A percentile compares a stretch with the other conserved stretches of the same genome.
Conservation (phyloP, 495 filamentous ascomycete species). For the Hyaloscypha hepaticicola region DNA sequence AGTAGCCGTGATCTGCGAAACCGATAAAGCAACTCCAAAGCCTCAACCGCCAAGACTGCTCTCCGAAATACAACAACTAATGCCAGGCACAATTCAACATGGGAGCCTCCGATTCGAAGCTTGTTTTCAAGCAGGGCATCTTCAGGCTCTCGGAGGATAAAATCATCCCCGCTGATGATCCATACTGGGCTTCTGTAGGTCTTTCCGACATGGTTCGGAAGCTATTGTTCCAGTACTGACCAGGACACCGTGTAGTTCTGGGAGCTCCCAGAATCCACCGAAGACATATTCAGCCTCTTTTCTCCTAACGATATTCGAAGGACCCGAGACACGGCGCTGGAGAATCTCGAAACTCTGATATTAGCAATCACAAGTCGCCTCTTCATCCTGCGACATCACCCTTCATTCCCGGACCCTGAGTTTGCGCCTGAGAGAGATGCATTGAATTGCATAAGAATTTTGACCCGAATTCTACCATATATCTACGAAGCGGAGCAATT, state of each 20-base stretch:
- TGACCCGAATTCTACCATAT: conserved; percentile 90
- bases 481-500: conserved; percentile 89
- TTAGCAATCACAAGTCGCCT: conserved; percentile 78
- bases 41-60: background rate
- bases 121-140: conserved; percentile 98
- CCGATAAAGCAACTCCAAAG: background rate
- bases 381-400: conserved; percentile 77
- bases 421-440: conserved; percentile 86
- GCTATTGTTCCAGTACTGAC: conserved; percentile 9
- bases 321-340: conserved; percentile 78
- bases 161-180: conserved; percentile 82
- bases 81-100: conserved; percentile 48
- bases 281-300: conserved; percentile 97
- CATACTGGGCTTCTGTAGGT: conserved; percentile 88
- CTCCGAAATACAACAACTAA: conserved; percentile 12
- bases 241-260: conserved; percentile 68
- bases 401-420: conserved; percentile 86
- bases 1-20: conserved; percentile 3
- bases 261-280: conserved; percentile 93
- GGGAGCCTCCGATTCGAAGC: conserved; percentile 99
- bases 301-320: conserved; percentile 90
- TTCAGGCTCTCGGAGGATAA: conserved; percentile 92
- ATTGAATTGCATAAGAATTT: conserved; percentile 88
- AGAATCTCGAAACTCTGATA: conserved; percentile 90
- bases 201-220: background rate